Evolutionary conservation across 2,329 filamentous ascomycete genomes (phyloP), one percentile per base, ranked within the genome.

Genomic region (Periconia macrospinosa): DNA sequence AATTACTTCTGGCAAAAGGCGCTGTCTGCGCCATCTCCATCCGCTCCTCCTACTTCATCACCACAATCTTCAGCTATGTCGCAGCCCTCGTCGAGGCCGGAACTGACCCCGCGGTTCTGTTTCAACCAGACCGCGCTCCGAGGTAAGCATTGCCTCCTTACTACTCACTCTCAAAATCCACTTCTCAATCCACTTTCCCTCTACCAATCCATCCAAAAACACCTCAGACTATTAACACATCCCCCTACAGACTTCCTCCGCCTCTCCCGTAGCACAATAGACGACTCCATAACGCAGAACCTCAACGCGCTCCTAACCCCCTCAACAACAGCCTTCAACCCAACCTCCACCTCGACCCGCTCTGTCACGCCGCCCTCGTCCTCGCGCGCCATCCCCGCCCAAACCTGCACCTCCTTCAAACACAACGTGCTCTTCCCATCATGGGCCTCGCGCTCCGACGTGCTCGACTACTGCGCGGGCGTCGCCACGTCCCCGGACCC

Each of bases 221-320:
- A 57, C 58, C 51, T 54, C 52, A 65, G 72, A 69, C 71, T 70
- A 73, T 66, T 72, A 70, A 73, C 67, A 55, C 56, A 47, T 59
- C 62, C 43, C 51, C 18, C 60, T 53, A 58, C 68, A 96, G 94
- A 96, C 73, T 99, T 99, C 73, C 83, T 99, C 19, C 89, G 92
- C 40, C 75, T 94, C 60, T 97, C 93, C 10, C 86, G 94, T 59
- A 82, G 85, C 49, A 85, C 89, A 45, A 88, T 97, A 67, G 94
- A 99, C 76, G 94, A 99, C 75, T 91, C 90, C 43, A 97, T 99
- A 68, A 86, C 86, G 1, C 92, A 96, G 69, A 93, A 95, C 67
- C 85, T 99, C 56, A 97, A 97, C 78, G 91, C 91, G 1, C 83
- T 97, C 37, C 78, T 91, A 43, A 92, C 88, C 1, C 93, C 93